Evolutionary conservation across 2,329 filamentous ascomycete genomes (phyloP), one percentile per base, ranked within the genome.

Genomic region (Cadophora sp.): DNA sequence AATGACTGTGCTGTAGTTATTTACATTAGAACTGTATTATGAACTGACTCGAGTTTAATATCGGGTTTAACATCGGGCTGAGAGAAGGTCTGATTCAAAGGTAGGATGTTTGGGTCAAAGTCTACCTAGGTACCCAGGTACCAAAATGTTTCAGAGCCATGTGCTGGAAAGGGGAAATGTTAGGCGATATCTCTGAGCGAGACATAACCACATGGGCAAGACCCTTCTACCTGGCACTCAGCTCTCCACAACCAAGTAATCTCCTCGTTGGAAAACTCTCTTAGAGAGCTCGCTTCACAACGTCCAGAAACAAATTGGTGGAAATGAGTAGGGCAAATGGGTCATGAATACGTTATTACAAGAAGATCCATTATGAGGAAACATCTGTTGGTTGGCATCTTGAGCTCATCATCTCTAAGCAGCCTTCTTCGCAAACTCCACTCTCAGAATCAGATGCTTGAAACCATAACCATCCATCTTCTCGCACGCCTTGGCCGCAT

Each of bases 381-480:
- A 30, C 36, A 27, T 68, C 30, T 61, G 30, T 65, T 61, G 58
- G 56, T 60, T 65, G 33, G 55, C 43, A 58, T 58, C 55, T 58
- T 58, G 36, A 39, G 43, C 55, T 58, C 55, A 24, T 58, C 50
- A 50, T 24, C 30, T 41, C 61, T 74, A 78, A 67, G 71, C 70
- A 66, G 87, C 85, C 83, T 90, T 90, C 85, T 95, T 96, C 73
- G 92, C 92, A 81, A 96, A 96, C 83, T 96, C 92, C 73, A 96
- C 92, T 79, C 91, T 87, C 76, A 96, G 82, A 79, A 96, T 96
- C 76, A 96, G 85, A 83, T 96, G 92, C 81, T 92, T 91, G 84
- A 93, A 95, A 82, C 92, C 92, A 75, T 86, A 97, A 77, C 96
- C 96, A 82, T 99, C 96, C 93, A 99, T 95, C 87, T 97, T 97